Conservation (phyloP, 1,284 basidiomycete species). For the Porodaedalea pini region DNA sequence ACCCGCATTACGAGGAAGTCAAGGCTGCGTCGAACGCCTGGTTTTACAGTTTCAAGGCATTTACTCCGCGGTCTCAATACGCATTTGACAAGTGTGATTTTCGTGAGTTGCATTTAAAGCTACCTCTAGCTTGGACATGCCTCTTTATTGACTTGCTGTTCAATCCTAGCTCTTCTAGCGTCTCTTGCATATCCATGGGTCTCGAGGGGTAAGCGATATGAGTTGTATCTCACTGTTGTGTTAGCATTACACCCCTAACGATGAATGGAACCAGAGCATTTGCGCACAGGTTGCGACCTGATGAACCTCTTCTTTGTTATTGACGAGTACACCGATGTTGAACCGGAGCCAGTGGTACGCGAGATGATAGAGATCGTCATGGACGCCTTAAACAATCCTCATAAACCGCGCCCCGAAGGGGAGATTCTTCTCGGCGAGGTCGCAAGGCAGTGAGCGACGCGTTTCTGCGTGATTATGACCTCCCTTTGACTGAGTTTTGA, state of each 20-base stretch:
- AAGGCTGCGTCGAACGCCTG: neutral
- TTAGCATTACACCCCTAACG: too few relatives aligned
- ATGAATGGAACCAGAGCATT: constrained; percentile 20
- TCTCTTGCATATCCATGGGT: constrained; percentile 26
- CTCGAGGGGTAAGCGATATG: constrained; percentile 22
- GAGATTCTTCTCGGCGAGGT: constrained; percentile 34
- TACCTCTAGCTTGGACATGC: too few relatives aligned
- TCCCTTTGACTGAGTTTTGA: too few relatives aligned
- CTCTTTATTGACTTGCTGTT: too few relatives aligned
- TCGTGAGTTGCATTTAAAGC: too few relatives aligned
- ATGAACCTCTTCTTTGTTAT: constrained; percentile 41
- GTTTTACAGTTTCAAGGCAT: constrained; percentile 10
- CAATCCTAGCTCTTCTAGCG: constrained; percentile 12
- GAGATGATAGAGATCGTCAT: constrained; percentile 32
- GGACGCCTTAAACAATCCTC: constrained; percentile 35
- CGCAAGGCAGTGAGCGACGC: constrained; percentile 29
- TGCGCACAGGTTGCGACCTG: constrained; percentile 35
- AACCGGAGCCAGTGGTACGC: constrained; percentile 25
- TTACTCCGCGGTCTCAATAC: constrained; percentile 12
- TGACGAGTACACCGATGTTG: constrained; percentile 40
- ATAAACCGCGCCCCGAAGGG: constrained; percentile 29
- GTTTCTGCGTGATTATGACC: neutral
- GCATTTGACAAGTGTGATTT: constrained; percentile 17
- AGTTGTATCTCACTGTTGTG: too few relatives aligned
- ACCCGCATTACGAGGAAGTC: constrained; percentile 3